A percentile compares a stretch with the other conserved stretches of the same genome.
These are phyloP conservation scores for Psidium guajava DNA, from an alignment of 345 rosid genomes.

Conservation along the genomic window DNA sequence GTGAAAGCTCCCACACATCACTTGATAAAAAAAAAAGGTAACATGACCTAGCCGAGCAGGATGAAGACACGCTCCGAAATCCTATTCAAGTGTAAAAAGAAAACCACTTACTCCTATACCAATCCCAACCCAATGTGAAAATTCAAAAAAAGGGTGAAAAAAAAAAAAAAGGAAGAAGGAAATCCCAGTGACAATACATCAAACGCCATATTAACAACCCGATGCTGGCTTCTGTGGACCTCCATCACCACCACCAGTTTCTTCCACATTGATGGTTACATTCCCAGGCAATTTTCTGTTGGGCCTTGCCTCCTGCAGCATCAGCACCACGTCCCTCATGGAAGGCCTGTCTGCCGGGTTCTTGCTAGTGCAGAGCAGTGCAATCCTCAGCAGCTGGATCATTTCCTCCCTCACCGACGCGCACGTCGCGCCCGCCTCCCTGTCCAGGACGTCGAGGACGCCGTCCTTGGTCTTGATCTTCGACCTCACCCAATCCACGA, in stretches of 20 bases:
- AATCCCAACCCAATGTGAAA: slow-evolving; percentile 31
- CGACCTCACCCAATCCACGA: slow-evolving; percentile 88
- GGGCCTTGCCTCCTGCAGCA: slow-evolving; percentile 90
- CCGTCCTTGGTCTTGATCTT: slow-evolving; percentile 67
- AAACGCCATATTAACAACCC: slow-evolving; percentile 43
- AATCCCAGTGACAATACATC: background rate
- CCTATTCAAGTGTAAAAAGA: background rate
- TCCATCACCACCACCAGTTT: slow-evolving; percentile 2
- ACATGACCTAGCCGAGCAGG: background rate
- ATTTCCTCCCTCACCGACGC: slow-evolving; percentile 72
- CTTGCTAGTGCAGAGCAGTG: slow-evolving; percentile 64
- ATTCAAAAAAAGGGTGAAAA: background rate
- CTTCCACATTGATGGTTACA: slow-evolving; percentile 5
- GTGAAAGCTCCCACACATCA: background rate
- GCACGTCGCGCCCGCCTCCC: slow-evolving; percentile 60
- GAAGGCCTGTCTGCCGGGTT: slow-evolving; percentile 85
- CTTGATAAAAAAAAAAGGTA: background rate
- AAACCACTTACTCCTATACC: slow-evolving; percentile 42
- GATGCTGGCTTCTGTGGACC: slow-evolving; percentile 27
- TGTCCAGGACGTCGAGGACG: slow-evolving; percentile 41
- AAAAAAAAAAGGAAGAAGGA: background rate
- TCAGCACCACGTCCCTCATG: slow-evolving; percentile 92
- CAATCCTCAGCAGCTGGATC: slow-evolving; percentile 82
- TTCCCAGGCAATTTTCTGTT: slow-evolving; percentile 34
- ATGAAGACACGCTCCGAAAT: slow-evolving; percentile 1